Evolutionary conservation across 306 rosid species (phyloP).

Genomic region (Parietaria judaica): DNA sequence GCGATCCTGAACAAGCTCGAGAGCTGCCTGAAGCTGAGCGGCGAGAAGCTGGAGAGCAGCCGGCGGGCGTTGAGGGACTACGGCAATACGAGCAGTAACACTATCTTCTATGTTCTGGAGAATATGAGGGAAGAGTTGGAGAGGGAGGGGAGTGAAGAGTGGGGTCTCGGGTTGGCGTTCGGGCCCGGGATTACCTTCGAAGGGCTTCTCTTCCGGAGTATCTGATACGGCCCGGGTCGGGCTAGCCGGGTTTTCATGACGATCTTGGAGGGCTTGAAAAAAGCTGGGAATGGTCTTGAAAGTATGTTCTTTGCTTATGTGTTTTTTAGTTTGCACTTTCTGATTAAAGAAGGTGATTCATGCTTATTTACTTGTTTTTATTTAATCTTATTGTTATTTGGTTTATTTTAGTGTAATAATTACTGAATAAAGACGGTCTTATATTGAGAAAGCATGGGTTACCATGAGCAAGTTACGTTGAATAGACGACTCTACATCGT

Average conservation of each 20-base stretch:
- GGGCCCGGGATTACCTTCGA: slow-evolving; percentile 97
- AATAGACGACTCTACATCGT: no score
- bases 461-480: no score
- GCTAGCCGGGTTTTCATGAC: not conserved
- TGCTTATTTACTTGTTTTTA: no score
- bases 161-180: slow-evolving; percentile 92
- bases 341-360: no score
- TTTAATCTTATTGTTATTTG: no score
- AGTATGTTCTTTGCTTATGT: not conserved
- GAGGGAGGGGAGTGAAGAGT: slow-evolving; percentile 54
- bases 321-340: not conserved
- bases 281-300: not conserved
- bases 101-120: slow-evolving; percentile 86
- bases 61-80: slow-evolving; percentile 75
- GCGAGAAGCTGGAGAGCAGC: slow-evolving; percentile 66
- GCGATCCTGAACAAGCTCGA: slow-evolving; percentile 81
- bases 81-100: slow-evolving; percentile 92
- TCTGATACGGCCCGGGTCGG: slow-evolving; percentile 13
- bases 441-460: no score
- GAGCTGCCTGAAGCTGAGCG: slow-evolving; percentile 35
- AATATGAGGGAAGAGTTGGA: slow-evolving; percentile 61
- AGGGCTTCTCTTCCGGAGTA: slow-evolving; percentile 86
- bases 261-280: not conserved
- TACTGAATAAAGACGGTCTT: no score
- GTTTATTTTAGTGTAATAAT: no score